Base-by-base conservation (phyloP, 371 early-diverging fungal genomes). In the Apophysomyces elegans region DNA sequence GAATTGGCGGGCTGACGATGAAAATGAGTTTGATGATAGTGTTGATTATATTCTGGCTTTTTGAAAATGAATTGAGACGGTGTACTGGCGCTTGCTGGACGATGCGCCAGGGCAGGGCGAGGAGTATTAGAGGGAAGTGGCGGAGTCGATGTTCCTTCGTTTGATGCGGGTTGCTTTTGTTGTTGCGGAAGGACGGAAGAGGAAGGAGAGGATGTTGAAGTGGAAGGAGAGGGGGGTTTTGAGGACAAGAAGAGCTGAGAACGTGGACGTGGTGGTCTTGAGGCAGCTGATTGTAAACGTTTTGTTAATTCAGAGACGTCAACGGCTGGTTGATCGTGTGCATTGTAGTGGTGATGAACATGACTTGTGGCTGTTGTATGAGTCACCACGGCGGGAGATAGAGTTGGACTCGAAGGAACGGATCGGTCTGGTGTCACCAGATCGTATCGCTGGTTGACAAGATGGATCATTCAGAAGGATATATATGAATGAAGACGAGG, bases 381-480 rank as follows among this genome's bases (percentile, higher is more conserved):
- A 45, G 77, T 80, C 47, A 80, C 76, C 7, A 73, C 74, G 1
- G 80, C 80, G 46, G 78, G 76, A n/a, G 80, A 75, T 1, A 80
- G 56, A 18, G 79, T 73, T 16, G 82, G 82, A 57, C 77, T 77
- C 18, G 77, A 74, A 37, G 82, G 79, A n/a, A 72, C 65, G 14
- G 79, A 79, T 50, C 77, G 67, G 5, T 81, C 82, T 36, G 82
- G 82, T 12, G 80, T 80, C 12, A 82, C 72, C 39, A 79, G 61
- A 68, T 77, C 79, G 64, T 76, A 79, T 18, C 76, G 60, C 63
- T 79, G 82, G 59, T 67, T 75, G 26, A 79, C 73, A 62, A 77
- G 69, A 43, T 76, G 67, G 38, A 68, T 62, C 77, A 76, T 79
- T 1, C 26, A 45, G 14, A 45, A 14, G 14, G 36, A 26, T n/a